phyloP scores from a whole-genome alignment of 2,329 filamentous ascomycete genomes.

The Gyromitra esculenta region DNA sequence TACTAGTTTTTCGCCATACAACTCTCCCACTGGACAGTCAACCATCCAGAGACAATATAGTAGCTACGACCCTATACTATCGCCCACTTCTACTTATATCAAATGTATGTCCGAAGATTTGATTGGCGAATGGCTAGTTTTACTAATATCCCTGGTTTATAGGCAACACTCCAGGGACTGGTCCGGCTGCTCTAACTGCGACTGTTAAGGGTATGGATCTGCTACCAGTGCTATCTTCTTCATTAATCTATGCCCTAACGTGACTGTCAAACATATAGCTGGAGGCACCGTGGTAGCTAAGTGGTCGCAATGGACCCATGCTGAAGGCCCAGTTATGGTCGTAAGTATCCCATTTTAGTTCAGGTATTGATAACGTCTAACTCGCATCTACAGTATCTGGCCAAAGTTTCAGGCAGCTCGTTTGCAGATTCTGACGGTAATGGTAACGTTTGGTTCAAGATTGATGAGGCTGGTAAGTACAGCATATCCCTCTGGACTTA shows the following conservation, averaged over 20 bases:
- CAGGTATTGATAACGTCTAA: neutral
- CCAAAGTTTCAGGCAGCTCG: slow-evolving; percentile 63
- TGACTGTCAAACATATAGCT: slow-evolving; percentile 20
- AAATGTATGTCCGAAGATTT: slow-evolving; percentile 17
- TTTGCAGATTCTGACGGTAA: slow-evolving; percentile 66
- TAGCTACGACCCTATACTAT: slow-evolving; percentile 43
- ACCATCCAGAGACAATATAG: slow-evolving; percentile 49
- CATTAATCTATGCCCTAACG: slow-evolving; percentile 51
- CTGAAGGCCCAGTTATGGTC: slow-evolving; percentile 69
- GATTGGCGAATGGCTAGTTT: slow-evolving; percentile 57
- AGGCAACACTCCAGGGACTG: slow-evolving; percentile 61
- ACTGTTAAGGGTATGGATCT: slow-evolving; percentile 63
- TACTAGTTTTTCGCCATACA: slow-evolving; percentile 47
- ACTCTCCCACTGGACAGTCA: slow-evolving; percentile 40
- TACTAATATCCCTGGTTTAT: slow-evolving; percentile 60
- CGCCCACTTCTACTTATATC: slow-evolving; percentile 19
- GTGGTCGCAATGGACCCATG: slow-evolving; percentile 60
- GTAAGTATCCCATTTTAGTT: slow-evolving; percentile 27
- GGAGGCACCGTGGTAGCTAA: slow-evolving; percentile 61
- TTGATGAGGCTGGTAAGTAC: slow-evolving; percentile 64
- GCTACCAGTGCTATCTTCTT: neutral
- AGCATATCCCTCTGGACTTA: neutral
- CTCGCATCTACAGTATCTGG: slow-evolving; percentile 61
- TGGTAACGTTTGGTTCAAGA: slow-evolving; percentile 69
- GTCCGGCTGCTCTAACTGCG: slow-evolving; percentile 62